These are phyloP conservation scores for Candida ficus DNA, from an alignment of 805 yeast species.

Conservation along the genomic window DNA sequence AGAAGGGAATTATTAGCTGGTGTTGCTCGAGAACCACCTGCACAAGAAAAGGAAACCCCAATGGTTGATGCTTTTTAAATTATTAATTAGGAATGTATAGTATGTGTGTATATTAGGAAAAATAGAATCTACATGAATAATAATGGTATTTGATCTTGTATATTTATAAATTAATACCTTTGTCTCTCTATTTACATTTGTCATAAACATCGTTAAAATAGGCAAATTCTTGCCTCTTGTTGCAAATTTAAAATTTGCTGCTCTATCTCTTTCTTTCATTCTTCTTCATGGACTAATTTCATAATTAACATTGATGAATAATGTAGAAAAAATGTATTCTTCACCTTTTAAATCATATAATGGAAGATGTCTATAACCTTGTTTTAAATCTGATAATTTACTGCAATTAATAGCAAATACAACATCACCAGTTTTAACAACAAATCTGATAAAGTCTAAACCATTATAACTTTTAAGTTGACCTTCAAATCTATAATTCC, in stretches of 20 bases:
- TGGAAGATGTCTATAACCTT: slow-evolving; percentile 81
- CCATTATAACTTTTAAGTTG: slow-evolving; percentile 33
- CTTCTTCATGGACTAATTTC: slow-evolving; percentile 3
- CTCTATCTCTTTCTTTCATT: not conserved
- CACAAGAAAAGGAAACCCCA: slow-evolving; percentile 23
- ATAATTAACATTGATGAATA: slow-evolving; percentile 35
- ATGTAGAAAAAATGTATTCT: slow-evolving; percentile 55
- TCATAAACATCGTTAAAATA: slow-evolving; percentile 1
- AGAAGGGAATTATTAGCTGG: slow-evolving; percentile 93
- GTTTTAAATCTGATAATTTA: slow-evolving; percentile 56
- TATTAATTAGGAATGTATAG: no score
- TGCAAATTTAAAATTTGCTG: no score
- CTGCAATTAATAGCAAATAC: slow-evolving; percentile 56
- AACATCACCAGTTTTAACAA: slow-evolving; percentile 39
- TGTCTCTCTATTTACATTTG: not conserved
- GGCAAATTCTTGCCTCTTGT: no score
- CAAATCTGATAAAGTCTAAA: slow-evolving; percentile 52
- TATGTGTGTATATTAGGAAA: not conserved
- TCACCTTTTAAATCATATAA: slow-evolving; percentile 78
- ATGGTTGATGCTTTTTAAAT: slow-evolving; percentile 30
- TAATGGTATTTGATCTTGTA: not conserved
- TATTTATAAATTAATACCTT: no score
- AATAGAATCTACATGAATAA: not conserved
- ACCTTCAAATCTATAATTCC: slow-evolving; percentile 58
- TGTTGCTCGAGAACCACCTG: slow-evolving; percentile 46